Evolutionary conservation across 805 yeast species (phyloP), one percentile per base, ranked within the genome.

Genomic region (Metschnikowia hibisci): DNA sequence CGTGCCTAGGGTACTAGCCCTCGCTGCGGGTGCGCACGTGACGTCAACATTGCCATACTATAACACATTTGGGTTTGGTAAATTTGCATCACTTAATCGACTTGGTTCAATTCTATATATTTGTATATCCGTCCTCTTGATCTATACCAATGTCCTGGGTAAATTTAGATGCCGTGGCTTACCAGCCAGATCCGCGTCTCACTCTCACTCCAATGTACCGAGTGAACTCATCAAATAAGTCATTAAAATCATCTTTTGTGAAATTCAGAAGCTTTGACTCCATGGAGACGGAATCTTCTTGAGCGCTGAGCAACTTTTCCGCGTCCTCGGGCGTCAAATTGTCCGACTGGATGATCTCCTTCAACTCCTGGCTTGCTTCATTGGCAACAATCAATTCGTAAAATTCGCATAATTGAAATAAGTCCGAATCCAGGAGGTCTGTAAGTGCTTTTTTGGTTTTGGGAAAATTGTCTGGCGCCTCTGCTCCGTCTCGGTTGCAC

Each of bases 401-500:
- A 58, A 83, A 88, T 50, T 78, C 74, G 32, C 85, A 77, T 52
- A 87, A 67, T 35, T 71, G 69, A 18, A 82, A 67, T 32, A 86
- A 56, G 9, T 65, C 60, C 10, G 66, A 63, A 44, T 78, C 73
- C 1, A 61, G 49, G 30, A 87, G 59, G 2, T 62, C 61, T 32
- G 64, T 62, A 50, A 85, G 82, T 0, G 78, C 81, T 1, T 60
- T 67, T 16, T 81, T 57, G 2, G 84, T 80, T 8, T 57, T 57
- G 6, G 96, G 96, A 61, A 79, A 85, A 8, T 55, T 18, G 8
- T 65, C 70, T 4, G 62, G 60, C 1, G 73, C 63, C 4, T 93
- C 87, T 34, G 79, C 86, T 18, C 96, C 96, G 59, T 86, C 93
- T n/a, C 78, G 73, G 55, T 82, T 84, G n/a, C 84, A 77, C 43